Evolutionary conservation across 805 yeast genomes (phyloP).

Genomic region (Nakazawaea peltata): DNA sequence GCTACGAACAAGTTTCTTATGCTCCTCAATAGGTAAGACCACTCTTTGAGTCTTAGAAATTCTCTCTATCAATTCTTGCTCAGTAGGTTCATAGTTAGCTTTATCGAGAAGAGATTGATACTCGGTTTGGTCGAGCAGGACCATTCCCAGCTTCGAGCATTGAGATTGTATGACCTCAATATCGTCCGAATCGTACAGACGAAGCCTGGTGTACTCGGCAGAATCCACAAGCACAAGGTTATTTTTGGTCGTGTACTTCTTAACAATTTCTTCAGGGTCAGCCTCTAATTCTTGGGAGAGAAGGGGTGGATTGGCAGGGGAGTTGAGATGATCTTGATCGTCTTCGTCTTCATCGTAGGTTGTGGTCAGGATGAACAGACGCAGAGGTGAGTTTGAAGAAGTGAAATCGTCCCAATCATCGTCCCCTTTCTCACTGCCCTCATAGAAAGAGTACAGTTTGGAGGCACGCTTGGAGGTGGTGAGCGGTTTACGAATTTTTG

Average conservation of each 20-base stretch:
- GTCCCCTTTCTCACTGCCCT: constrained; percentile 16
- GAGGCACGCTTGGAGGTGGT: constrained; percentile 13
- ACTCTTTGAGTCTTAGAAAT: constrained; percentile 9
- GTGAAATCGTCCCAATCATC: constrained; percentile 18
- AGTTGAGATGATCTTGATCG: background rate
- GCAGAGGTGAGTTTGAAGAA: constrained; percentile 3
- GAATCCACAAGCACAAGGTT: constrained; percentile 18
- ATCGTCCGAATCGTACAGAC: constrained; percentile 13
- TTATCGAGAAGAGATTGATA: constrained; percentile 17
- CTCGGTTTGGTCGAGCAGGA: constrained; percentile 14
- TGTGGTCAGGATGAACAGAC: background rate
- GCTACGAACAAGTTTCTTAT: constrained; percentile 9
- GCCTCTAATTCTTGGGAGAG: constrained; percentile 14
- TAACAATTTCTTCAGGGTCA: constrained; percentile 6
- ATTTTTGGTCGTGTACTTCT: constrained; percentile 5
- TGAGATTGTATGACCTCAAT: constrained; percentile 13
- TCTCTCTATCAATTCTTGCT: constrained; percentile 10
- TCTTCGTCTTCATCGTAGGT: constrained; percentile 16
- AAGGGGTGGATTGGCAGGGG: background rate
- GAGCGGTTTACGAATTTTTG: too few species aligned
- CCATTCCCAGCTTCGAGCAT: constrained; percentile 13
- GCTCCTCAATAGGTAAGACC: constrained; percentile 12
- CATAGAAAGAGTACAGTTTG: constrained; percentile 12
- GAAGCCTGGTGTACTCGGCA: constrained; percentile 13
- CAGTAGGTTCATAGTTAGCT: constrained; percentile 13